These are phyloP conservation scores for Kandelia obovata DNA, from an alignment of 345 rosid genomes.

Conservation along the genomic window DNA sequence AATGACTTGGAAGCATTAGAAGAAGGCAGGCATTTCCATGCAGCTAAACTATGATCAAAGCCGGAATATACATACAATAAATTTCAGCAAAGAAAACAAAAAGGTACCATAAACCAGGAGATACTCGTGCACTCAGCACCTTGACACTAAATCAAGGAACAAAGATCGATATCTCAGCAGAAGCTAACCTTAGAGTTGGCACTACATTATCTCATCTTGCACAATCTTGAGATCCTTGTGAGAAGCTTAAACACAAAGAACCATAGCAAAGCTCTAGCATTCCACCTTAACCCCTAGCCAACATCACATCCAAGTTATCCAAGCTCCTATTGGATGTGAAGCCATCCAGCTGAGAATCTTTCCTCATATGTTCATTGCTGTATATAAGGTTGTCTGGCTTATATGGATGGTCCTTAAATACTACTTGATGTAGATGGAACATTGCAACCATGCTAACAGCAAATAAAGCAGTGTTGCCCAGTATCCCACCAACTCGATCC, in stretches of 20 bases:
- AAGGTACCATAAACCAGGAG: too few relatives aligned
- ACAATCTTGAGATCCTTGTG: conserved; percentile 7
- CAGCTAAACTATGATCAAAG: too few relatives aligned
- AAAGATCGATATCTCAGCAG: too few relatives aligned
- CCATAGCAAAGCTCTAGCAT: conserved; percentile 3
- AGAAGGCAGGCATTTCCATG: too few relatives aligned
- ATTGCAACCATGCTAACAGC: conserved; percentile 51
- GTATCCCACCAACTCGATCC: conserved; percentile 57
- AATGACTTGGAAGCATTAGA: too few relatives aligned
- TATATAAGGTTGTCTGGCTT: neutral
- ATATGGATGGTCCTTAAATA: neutral
- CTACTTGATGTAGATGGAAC: neutral
- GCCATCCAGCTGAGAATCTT: conserved; percentile 22
- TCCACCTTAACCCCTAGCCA: conserved; percentile 64
- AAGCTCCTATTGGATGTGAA: conserved; percentile 35
- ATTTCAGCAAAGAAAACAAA: too few relatives aligned
- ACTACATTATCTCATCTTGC: neutral
- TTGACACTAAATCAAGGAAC: too few relatives aligned
- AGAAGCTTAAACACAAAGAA: conserved; percentile 1
- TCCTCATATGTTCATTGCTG: neutral
- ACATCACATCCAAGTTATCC: conserved; percentile 65
- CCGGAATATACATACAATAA: too few relatives aligned
- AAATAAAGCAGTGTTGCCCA: conserved; percentile 78
- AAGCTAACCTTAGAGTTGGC: too few relatives aligned
- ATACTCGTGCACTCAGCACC: too few relatives aligned